These are phyloP conservation scores for Cytospora piceicola DNA, from an alignment of 2,329 filamentous ascomycete species.

Conservation along the genomic window DNA sequence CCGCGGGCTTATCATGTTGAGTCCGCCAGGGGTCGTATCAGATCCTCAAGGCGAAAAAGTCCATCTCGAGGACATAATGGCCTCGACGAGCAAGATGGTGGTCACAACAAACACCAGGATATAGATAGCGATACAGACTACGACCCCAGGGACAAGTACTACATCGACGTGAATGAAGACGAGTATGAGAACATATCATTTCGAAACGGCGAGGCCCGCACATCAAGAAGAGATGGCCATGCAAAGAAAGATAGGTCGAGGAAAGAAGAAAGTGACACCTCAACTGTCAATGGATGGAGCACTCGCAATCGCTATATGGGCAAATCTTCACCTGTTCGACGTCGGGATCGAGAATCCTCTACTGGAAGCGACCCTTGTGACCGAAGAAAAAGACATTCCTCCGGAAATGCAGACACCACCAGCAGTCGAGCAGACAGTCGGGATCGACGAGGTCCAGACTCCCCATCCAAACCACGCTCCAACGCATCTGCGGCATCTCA, in stretches of 20 bases:
- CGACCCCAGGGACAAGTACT: slow-evolving; percentile 28
- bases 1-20: neutral
- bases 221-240: neutral
- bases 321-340: neutral
- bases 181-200: slow-evolving; percentile 23
- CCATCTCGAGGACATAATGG: neutral
- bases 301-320: neutral
- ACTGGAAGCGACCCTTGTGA: neutral
- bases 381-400: slow-evolving; percentile 1
- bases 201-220: neutral
- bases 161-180: slow-evolving; percentile 23
- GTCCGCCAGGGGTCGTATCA: slow-evolving; percentile 7
- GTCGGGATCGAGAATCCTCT: neutral
- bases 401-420: neutral
- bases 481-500: slow-evolving; percentile 11
- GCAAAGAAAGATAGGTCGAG: neutral
- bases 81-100: neutral
- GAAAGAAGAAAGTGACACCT: neutral
- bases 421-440: slow-evolving; percentile 3
- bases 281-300: slow-evolving; percentile 4
- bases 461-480: neutral
- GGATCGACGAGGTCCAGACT: neutral
- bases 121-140: slow-evolving; percentile 26
- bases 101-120: neutral
- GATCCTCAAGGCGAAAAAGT: slow-evolving; percentile 6